Percentiles rank a stretch among this genome's conserved stretches.
Evolutionary conservation across 164 flowering plant genomes (phyloP).

Genomic region (Vitis rotundifolia): DNA sequence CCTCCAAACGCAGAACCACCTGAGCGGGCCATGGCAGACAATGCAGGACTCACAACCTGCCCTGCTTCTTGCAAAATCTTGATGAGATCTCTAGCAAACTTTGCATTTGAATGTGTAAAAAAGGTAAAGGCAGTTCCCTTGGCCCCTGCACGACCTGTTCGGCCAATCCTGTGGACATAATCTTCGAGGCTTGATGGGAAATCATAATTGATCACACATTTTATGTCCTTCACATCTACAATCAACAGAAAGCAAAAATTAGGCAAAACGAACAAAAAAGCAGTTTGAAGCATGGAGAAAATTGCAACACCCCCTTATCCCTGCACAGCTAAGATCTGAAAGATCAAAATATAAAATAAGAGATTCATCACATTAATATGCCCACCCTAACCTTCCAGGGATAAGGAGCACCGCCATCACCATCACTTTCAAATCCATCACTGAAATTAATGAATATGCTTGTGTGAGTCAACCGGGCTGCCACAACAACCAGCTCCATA

Average conservation of each 20-base stretch:
- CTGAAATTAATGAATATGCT: slow-evolving; percentile 30
- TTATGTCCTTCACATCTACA: slow-evolving; percentile 99
- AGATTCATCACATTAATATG: slow-evolving; percentile 70
- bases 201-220: slow-evolving; percentile 94
- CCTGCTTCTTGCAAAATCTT: slow-evolving; percentile 90
- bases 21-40: slow-evolving; percentile 62
- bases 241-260: slow-evolving; percentile 16
- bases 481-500: slow-evolving; percentile 78
- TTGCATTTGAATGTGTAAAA: slow-evolving; percentile 81
- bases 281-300: slow-evolving; percentile 5
- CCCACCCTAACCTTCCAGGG: slow-evolving; percentile 97
- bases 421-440: slow-evolving; percentile 34
- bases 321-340: slow-evolving; percentile 58
- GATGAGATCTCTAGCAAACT: slow-evolving; percentile 72
- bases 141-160: slow-evolving; percentile 99
- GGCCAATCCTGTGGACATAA: slow-evolving; percentile 96
- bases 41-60: slow-evolving; percentile 65
- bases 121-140: slow-evolving; percentile 83
- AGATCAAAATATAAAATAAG: slow-evolving; percentile 56
- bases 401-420: slow-evolving; percentile 78
- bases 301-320: slow-evolving; percentile 77
- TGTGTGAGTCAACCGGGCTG: slow-evolving; percentile 91
- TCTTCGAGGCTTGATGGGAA: slow-evolving; percentile 94
- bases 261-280: neutral
- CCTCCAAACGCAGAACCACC: slow-evolving; percentile 51